Percentiles rank a stretch among this genome's conserved stretches.
phyloP scores from a whole-genome alignment of 805 yeast species.

The Danielia oregonensis region DNA sequence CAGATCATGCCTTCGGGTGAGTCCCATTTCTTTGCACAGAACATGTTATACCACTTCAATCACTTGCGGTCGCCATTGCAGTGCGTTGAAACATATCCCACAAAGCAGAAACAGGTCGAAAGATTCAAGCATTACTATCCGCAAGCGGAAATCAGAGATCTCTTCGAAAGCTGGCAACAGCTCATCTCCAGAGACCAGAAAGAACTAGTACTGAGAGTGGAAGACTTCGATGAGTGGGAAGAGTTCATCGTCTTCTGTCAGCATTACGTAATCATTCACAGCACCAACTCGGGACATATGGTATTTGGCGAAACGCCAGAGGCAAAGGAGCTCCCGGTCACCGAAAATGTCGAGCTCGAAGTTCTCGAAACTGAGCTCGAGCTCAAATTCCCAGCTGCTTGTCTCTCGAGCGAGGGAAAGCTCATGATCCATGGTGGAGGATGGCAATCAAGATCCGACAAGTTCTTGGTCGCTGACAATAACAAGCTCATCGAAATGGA shows the following conservation, averaged over 20 bases:
- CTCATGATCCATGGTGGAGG: constrained; percentile 40
- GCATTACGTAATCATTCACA: constrained; percentile 68
- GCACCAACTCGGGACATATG: constrained; percentile 36
- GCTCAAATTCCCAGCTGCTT: constrained; percentile 43
- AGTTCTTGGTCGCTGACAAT: neutral
- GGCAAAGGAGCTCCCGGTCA: neutral
- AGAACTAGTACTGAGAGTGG: constrained; percentile 44
- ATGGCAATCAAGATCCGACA: constrained; percentile 25
- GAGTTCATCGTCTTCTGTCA: constrained; percentile 74
- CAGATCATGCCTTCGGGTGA: constrained; percentile 66
- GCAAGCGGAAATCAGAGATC: constrained; percentile 47
- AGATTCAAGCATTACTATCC: constrained; percentile 52
- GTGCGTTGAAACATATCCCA: constrained; percentile 58
- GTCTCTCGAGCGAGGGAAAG: constrained; percentile 13
- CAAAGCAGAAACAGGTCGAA: constrained; percentile 41
- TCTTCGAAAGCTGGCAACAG: constrained; percentile 56
- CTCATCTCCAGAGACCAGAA: constrained; percentile 38
- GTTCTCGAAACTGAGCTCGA: constrained; percentile 9
- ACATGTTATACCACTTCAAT: constrained; percentile 69
- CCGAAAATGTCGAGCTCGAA: neutral
- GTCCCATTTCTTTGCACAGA: constrained; percentile 64
- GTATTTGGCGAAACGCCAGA: neutral
- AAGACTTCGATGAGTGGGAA: constrained; percentile 81
- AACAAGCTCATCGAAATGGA: neutral
- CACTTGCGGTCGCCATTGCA: constrained; percentile 65